These are phyloP conservation scores for Acer saccharum DNA, from an alignment of 345 rosid species.

Conservation along the genomic window DNA sequence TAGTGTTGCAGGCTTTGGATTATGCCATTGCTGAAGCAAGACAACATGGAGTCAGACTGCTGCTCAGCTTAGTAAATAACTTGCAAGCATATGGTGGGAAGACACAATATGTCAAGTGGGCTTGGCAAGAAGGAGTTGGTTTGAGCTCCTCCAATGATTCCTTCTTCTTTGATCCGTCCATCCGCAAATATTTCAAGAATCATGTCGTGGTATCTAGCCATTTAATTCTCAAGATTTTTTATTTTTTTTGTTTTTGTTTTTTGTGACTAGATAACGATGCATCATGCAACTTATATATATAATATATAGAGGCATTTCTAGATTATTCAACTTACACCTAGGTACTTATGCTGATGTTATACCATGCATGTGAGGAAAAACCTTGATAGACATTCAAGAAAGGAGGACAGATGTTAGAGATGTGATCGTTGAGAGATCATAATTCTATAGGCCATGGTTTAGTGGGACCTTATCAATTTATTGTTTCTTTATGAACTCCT, in stretches of 20 bases:
- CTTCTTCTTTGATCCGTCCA: constrained; percentile 95
- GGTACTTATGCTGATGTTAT: constrained; percentile 7
- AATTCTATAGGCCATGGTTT: not conserved
- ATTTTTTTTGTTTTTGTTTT: constrained; percentile 13
- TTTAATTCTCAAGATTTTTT: constrained; percentile 4
- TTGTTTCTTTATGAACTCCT: not conserved
- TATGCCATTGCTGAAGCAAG: constrained; percentile 88
- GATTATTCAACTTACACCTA: not conserved
- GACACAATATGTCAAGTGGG: constrained; percentile 96
- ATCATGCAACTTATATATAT: constrained; percentile 3
- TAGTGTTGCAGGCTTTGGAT: constrained; percentile 80
- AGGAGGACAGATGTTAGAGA: constrained; percentile 1
- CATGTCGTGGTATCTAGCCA: constrained; percentile 54
- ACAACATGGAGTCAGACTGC: constrained; percentile 66
- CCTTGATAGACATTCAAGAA: not conserved
- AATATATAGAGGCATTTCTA: not conserved
- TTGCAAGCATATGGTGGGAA: constrained; percentile 91
- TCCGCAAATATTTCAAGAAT: constrained; percentile 79
- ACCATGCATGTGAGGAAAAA: not conserved
- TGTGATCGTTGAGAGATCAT: not conserved
- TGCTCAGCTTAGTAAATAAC: constrained; percentile 89
- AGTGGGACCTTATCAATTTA: not conserved
- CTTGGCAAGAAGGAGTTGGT: constrained; percentile 96
- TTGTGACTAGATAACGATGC: not conserved
- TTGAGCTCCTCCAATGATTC: constrained; percentile 94